These are phyloP conservation scores for Penicillium antarcticum DNA, from an alignment of 495 filamentous ascomycete genomes.

Conservation along the genomic window DNA sequence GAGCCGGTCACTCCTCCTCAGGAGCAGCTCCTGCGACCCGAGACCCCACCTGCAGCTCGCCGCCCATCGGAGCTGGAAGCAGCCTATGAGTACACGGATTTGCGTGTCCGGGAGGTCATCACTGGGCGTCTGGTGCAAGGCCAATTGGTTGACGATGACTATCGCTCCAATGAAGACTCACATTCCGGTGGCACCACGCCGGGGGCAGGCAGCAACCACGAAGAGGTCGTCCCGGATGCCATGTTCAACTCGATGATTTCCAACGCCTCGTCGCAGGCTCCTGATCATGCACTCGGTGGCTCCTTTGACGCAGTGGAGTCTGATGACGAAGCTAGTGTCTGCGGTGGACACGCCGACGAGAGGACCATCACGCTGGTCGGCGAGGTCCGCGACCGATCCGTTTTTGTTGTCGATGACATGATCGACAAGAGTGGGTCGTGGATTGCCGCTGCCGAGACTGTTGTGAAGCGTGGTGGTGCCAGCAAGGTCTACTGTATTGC, in stretches of 20 bases:
- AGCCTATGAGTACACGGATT: constrained; percentile 73
- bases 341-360: constrained; percentile 66
- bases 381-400: constrained; percentile 78
- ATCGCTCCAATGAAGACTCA: constrained; percentile 72
- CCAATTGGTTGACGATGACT: constrained; percentile 93
- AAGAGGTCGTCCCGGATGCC: constrained; percentile 52
- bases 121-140: constrained; percentile 92
- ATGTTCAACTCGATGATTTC: constrained; percentile 69
- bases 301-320: constrained; percentile 74
- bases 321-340: constrained; percentile 79
- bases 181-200: constrained; percentile 51
- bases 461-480: constrained; percentile 86
- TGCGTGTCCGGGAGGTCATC: constrained; percentile 83
- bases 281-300: constrained; percentile 71
- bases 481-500: constrained; percentile 97
- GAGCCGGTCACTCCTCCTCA: constrained; percentile 7
- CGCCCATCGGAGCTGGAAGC: constrained; percentile 47
- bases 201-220: constrained; percentile 25
- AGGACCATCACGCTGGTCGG: constrained; percentile 95
- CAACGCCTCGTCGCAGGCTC: constrained; percentile 48
- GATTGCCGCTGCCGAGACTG: constrained; percentile 98
- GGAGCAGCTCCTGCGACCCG: constrained; percentile 25
- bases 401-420: constrained; percentile 97
- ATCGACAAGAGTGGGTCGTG: constrained; percentile 96
- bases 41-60: constrained; percentile 35